A percentile compares a stretch with the other conserved stretches of the same genome.
Conservation (phyloP, 1,284 basidiomycete genomes). For the Pseudozyma sp. region DNA sequence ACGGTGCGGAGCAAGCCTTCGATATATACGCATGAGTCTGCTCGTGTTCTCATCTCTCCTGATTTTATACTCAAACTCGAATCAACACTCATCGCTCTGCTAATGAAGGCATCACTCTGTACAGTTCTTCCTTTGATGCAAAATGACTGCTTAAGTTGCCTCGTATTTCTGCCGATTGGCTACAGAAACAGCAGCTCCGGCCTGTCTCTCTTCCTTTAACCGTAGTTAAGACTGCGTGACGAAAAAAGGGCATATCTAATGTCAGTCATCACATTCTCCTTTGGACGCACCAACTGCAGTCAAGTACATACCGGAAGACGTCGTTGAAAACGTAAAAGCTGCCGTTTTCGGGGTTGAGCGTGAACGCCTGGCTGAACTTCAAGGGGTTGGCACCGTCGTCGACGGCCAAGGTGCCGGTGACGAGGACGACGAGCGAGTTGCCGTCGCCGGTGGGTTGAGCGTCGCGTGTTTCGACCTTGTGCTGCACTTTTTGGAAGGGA, state of each 20-base stretch:
- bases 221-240: conserved; percentile 57
- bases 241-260: too few species aligned
- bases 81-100: too few species aligned
- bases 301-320: conserved; percentile 59
- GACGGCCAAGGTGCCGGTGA: conserved; percentile 81
- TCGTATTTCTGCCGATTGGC: too few species aligned
- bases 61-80: too few species aligned
- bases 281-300: too few species aligned
- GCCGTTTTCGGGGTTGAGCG: conserved; percentile 81
- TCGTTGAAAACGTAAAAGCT: conserved; percentile 84
- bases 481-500: conserved; percentile 83
- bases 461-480: conserved; percentile 86
- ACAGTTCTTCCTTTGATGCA: too few species aligned
- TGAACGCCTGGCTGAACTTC: conserved; percentile 74
- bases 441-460: conserved; percentile 83
- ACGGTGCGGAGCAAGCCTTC: too few species aligned
- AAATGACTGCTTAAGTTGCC: too few species aligned
- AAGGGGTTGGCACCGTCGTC: conserved; percentile 33
- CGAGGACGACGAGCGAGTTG: conserved; percentile 82
- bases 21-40: too few species aligned
- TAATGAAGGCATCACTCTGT: too few species aligned
- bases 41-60: too few species aligned
- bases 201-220: conserved; percentile 17
- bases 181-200: too few species aligned
- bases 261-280: not conserved